Evolutionary conservation across 768 basidiomycete species (phyloP), one percentile per base, ranked within the genome.

Genomic region (Lentinula detonsa): DNA sequence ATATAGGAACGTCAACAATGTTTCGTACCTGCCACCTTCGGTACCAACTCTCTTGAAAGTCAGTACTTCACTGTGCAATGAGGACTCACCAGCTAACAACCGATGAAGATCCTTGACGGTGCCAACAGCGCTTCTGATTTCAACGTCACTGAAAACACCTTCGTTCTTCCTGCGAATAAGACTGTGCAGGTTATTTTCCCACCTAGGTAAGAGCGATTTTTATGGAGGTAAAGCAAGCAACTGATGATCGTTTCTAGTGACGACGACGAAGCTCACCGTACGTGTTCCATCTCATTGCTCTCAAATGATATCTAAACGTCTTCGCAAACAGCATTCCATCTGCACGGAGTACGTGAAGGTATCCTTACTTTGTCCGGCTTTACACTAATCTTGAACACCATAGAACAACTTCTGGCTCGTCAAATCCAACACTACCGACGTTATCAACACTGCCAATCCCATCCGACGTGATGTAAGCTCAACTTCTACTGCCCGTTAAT

Each of bases 401-500:
- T 15, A 78, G 73, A 76, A 71, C 52, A 62, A 75, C 34, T 79
- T 77, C 68, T 73, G 69, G 63, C 71, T 79, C n/a, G 67, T 80
- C 60, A 76, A 79, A 63, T 74, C 66, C 52, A 75, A 73, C 59
- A 62, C 63, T 11, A 65, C 73, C 34, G 65, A 68, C 13, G 50
- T 37, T 40, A 67, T 70, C 37, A 76, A 76, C 63, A 70, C 73
- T 3, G 78, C 79, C 40, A 79, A 88, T 70, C 87, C 87, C 1
- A 76, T 83, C 35, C 61, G 63, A n/a, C 69, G 70, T 57, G 70
- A 71, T 53, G 67, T 69, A 62, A 31, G 65, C 11, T 52, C 33
- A 7, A 18, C 9, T 34, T n/a, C 7, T 16, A 15, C 4, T 16
- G 13, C 33, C 49, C 10, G 1, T 52, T 5, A 34, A 10, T 2